Evolutionary conservation across 352 stramenopile genomes (phyloP).

Genomic region (Saprolegnia diclina): DNA sequence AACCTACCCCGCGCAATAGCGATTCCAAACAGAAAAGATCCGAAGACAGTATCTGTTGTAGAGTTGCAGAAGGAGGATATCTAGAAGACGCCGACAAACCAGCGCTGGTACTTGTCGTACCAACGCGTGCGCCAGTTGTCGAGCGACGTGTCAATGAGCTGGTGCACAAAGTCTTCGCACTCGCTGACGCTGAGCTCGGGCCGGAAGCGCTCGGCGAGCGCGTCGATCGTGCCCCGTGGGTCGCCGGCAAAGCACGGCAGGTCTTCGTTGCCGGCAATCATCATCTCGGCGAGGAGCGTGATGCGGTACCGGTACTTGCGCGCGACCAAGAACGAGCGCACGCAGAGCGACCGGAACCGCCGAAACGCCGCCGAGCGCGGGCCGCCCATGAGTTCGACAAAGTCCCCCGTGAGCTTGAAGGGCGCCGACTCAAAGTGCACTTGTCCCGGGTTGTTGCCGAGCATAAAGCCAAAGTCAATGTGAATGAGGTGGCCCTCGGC

Average conservation of each 20-base stretch:
- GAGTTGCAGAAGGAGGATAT: neutral
- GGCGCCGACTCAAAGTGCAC: conserved; percentile 93
- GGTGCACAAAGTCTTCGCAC: conserved; percentile 93
- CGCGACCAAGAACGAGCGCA: conserved; percentile 93
- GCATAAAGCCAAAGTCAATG: conserved; percentile 96
- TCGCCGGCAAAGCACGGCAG: conserved; percentile 92
- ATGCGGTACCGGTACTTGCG: conserved; percentile 94
- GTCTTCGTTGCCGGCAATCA: conserved; percentile 95
- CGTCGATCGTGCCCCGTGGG: conserved; percentile 86
- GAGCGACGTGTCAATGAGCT: conserved; percentile 92
- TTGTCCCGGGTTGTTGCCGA: conserved; percentile 91
- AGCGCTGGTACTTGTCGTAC: conserved; percentile 95
- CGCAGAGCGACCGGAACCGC: conserved; percentile 93
- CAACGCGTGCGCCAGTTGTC: conserved; percentile 96
- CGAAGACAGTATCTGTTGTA: too few species aligned
- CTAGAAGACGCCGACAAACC: conserved; percentile 86
- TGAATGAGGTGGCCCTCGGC: conserved; percentile 95
- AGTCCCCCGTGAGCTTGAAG: conserved; percentile 97
- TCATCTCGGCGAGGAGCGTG: conserved; percentile 95
- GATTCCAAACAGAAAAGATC: too few species aligned
- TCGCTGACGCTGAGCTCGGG: conserved; percentile 91
- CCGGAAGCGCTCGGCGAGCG: conserved; percentile 89
- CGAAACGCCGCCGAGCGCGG: conserved; percentile 89
- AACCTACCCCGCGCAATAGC: too few species aligned
- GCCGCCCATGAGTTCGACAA: conserved; percentile 94